Evolutionary conservation across 192 early-diverging fungal genomes (phyloP), one percentile per base, ranked within the genome.

Genomic region (Fimicolochytrium jonesii): DNA sequence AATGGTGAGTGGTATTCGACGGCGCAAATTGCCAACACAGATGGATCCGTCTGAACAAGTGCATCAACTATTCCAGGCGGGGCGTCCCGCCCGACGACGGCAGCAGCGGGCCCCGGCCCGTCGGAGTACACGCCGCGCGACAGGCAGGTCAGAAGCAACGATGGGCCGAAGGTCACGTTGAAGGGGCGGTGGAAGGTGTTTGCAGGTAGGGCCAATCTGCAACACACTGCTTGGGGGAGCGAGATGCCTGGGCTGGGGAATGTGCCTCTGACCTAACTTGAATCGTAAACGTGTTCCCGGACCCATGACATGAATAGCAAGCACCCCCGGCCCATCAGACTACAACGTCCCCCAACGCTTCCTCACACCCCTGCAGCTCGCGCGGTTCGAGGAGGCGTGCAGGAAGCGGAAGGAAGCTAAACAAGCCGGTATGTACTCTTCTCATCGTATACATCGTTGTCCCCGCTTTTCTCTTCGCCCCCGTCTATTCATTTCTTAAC

Each of bases 261-360:
- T n/a, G n/a, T n/a, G n/a, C n/a, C n/a, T n/a, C n/a, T n/a, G n/a
- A n/a, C n/a, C n/a, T n/a, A n/a, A n/a, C n/a, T n/a, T n/a, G n/a
- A n/a, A n/a, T n/a, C 37, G 0, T 29, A 28, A 15, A 61, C 28
- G 11, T 32, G 11, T 22, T n/a, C 11, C 18, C 20, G 30, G 17
- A 23, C 28, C 13, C 6, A 10, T 10, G 29, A 22, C 17, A 4
- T 45, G 18, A 5, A 6, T 31, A 74, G 75, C 52, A 44, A 58
- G 35, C 41, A 77, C 62, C 6, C 80, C 80, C 17, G 80, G 80
- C 2, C 80, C 80, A 10, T 76, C 80, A 4, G 74, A 76, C 64
- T 82, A 82, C 59, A 66, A n/a, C n/a, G n/a, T n/a, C n/a, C 46
- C 32, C 56, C 71, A 11, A 55, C 26, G 53, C 66, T 53, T 42